Percentiles rank a stretch among this genome's conserved stretches.
phyloP scores from a whole-genome alignment of 192 early-diverging fungal genomes.

The Irineochytrium annulatum region DNA sequence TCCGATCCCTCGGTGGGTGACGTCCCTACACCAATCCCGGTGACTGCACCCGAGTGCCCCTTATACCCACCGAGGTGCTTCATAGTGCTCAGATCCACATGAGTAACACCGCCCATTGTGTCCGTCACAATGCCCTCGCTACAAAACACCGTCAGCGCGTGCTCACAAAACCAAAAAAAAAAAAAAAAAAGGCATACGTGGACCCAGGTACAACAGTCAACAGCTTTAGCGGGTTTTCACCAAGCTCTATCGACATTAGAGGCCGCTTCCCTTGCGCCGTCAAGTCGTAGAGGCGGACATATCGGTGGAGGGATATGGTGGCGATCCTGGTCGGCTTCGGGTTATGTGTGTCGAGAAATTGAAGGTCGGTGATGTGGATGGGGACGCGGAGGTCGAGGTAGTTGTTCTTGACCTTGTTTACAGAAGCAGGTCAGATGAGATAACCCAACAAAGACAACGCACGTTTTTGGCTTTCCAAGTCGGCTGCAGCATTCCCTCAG shows the following conservation, averaged over 20 bases:
- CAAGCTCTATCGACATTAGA: constrained; percentile 59
- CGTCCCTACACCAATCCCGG: no score
- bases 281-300: constrained; percentile 81
- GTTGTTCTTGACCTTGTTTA: constrained; percentile 70
- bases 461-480: constrained; percentile 84
- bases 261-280: constrained; percentile 65
- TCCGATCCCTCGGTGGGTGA: background rate
- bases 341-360: constrained; percentile 52
- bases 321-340: constrained; percentile 53
- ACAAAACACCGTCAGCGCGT: background rate
- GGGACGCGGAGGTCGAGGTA: constrained; percentile 75
- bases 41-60: constrained; percentile 41
- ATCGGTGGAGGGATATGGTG: constrained; percentile 58
- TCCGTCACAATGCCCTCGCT: constrained; percentile 34
- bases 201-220: constrained; percentile 26
- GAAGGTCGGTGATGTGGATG: constrained; percentile 83
- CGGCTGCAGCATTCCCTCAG: constrained; percentile 36
- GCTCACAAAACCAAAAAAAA: background rate
- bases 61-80: constrained; percentile 28
- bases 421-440: background rate
- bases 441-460: constrained; percentile 17
- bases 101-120: constrained; percentile 34
- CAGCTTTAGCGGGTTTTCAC: constrained; percentile 63
- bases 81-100: constrained; percentile 23
- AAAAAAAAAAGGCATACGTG: constrained; percentile 53